phyloP scores from a whole-genome alignment of 768 basidiomycete genomes.

The Antrodiella citrinella region DNA sequence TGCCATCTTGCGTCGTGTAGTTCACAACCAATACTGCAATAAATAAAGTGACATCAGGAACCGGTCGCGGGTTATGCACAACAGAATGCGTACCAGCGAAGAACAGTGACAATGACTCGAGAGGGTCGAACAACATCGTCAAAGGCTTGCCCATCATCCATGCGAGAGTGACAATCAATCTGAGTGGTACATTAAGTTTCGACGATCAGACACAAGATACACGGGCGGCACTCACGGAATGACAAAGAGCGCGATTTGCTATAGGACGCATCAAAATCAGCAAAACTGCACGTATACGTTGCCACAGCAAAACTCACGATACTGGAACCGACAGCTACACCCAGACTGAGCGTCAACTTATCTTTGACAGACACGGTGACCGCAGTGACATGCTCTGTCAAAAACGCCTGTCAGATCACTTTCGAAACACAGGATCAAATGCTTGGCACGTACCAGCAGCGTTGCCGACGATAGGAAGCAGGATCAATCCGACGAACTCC shows the following conservation, averaged over 20 bases:
- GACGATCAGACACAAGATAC: constrained; percentile 1
- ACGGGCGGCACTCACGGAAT: constrained; percentile 37
- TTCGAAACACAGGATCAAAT: not conserved
- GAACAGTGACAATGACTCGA: constrained; percentile 56
- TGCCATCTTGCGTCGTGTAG: constrained; percentile 79
- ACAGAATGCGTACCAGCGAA: constrained; percentile 37
- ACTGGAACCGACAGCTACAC: constrained; percentile 75
- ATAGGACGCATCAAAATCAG: constrained; percentile 5
- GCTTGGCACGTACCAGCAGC: constrained; percentile 54
- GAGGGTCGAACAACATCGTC: constrained; percentile 80
- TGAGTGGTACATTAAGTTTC: constrained; percentile 3
- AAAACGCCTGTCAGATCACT: not conserved
- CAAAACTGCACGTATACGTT: not conserved
- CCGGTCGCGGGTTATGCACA: not conserved
- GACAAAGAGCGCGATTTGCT: constrained; percentile 72
- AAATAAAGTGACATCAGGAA: not conserved
- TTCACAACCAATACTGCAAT: constrained; percentile 39
- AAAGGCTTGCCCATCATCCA: constrained; percentile 79
- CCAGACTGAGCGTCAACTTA: constrained; percentile 75
- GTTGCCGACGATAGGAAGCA: constrained; percentile 79
- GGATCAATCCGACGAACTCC: constrained; percentile 84
- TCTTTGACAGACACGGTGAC: constrained; percentile 84
- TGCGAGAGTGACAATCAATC: constrained; percentile 63
- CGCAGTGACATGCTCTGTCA: constrained; percentile 77
- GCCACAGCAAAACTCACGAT: constrained; percentile 40